phyloP scores from a whole-genome alignment of 176 grass and related monocot species.

The Oryza coarctata region DNA sequence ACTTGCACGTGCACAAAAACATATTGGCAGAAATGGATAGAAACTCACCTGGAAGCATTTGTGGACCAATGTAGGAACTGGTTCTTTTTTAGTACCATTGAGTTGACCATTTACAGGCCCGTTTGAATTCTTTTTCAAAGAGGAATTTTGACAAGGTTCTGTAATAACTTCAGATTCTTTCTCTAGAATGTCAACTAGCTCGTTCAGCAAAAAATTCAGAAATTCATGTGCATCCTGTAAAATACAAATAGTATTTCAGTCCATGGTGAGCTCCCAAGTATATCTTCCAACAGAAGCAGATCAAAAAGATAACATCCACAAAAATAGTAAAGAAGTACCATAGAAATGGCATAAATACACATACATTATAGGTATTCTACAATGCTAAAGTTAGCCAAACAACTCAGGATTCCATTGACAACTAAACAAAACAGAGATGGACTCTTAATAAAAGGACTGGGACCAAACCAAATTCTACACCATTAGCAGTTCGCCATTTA shows the following conservation, averaged over 20 bases:
- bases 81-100: slow-evolving; percentile 77
- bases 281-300: neutral
- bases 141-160: slow-evolving; percentile 45
- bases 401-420: neutral
- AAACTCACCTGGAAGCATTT: slow-evolving; percentile 83
- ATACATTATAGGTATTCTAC: neutral
- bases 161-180: slow-evolving; percentile 66
- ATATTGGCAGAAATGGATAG: slow-evolving; percentile 15
- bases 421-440: neutral
- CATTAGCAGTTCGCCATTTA: neutral
- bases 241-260: slow-evolving; percentile 27
- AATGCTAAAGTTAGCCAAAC: neutral
- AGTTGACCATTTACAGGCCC: slow-evolving; percentile 43
- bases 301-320: neutral
- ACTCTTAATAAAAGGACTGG: neutral
- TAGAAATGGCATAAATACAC: neutral
- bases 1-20: neutral
- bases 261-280: neutral
- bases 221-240: slow-evolving; percentile 99
- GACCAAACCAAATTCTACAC: neutral
- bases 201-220: slow-evolving; percentile 94
- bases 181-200: slow-evolving; percentile 97
- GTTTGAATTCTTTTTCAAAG: slow-evolving; percentile 59
- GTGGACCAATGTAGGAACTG: slow-evolving; percentile 76
- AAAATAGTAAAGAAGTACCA: neutral